Evolutionary conservation across 2,329 filamentous ascomycete genomes (phyloP), one percentile per base, ranked within the genome.

Genomic region (Fusarium sp.): DNA sequence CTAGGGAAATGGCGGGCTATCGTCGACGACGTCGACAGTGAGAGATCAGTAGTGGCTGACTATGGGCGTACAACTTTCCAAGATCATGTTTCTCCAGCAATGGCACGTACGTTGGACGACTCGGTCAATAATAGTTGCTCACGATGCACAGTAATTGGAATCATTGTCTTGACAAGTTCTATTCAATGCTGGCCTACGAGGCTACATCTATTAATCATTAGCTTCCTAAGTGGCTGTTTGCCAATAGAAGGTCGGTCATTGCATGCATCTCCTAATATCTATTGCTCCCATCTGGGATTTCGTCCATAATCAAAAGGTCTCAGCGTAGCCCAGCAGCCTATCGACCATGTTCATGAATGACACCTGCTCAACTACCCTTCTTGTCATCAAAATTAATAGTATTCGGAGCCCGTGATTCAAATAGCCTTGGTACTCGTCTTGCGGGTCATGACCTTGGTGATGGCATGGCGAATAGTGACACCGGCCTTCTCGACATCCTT

Each of bases 401-500:
- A 28, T 19, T 54, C 26, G 26, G 26, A 13, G 3, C 46, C 37
- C 31, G 12, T 43, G 43, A 23, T 34, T 56, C 58, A 74, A 30
- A 18, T 49, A 26, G 74, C 58, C 69, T 80, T 81, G 69, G 63
- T 78, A 76, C 83, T 88, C 28, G 84, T 80, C 78, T 89, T 90
- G 66, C 87, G 84, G 21, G 87, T 89, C 86, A 99, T 89, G 65
- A 98, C 89, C 82, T 97, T 98, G 53, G 94, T 97, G 71, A 98
- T 93, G 16, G 96, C 95, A 81, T 98, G 94, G 64, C 95, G 87
- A 72, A 99, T 94, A 12, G 88, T 90, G 10, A 91, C 89, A 16
- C 94, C 96, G 1, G 96, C 93, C 84, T 97, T 97, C 82, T 99
- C 97, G 57, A 94, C 92, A 79, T 99, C 96, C 83, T 97, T 98